Evolutionary conservation across 106 monocot species (phyloP).

Genomic region (Chionographis japonica): DNA sequence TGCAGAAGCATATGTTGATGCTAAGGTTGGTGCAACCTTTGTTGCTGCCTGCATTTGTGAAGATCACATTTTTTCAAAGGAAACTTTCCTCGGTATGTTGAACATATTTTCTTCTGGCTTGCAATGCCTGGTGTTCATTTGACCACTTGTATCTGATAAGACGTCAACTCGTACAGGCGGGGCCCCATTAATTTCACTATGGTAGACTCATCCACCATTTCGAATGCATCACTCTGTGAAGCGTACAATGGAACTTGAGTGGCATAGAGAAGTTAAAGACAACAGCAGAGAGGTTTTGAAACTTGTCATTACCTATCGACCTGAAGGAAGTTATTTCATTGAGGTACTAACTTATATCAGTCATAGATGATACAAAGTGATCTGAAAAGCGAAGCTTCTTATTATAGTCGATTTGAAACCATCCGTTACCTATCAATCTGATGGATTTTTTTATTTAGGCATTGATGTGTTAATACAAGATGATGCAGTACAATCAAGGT

Average conservation of each 20-base stretch:
- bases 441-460: not conserved
- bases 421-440: no score
- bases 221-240: constrained; percentile 89
- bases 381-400: no score
- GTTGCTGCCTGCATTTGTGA: constrained; percentile 85
- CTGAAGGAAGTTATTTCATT: constrained; percentile 64
- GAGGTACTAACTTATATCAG: constrained; percentile 35
- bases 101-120: not conserved
- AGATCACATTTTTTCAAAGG: constrained; percentile 38
- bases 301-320: constrained; percentile 36
- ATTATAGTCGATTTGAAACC: no score
- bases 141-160: not conserved
- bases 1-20: constrained; percentile 26
- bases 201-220: constrained; percentile 88
- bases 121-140: not conserved
- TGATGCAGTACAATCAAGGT: not conserved
- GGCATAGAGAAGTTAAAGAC: constrained; percentile 63
- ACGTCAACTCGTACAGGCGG: constrained; percentile 29
- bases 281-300: constrained; percentile 42
- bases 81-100: constrained; percentile 41
- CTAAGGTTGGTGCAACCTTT: constrained; percentile 54
- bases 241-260: constrained; percentile 70
- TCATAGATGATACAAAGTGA: no score
- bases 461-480: not conserved
- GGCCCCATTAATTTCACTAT: constrained; percentile 46